Base-by-base conservation (phyloP, 2,329 filamentous ascomycete species). In the Paecilomyces niveus region DNA sequence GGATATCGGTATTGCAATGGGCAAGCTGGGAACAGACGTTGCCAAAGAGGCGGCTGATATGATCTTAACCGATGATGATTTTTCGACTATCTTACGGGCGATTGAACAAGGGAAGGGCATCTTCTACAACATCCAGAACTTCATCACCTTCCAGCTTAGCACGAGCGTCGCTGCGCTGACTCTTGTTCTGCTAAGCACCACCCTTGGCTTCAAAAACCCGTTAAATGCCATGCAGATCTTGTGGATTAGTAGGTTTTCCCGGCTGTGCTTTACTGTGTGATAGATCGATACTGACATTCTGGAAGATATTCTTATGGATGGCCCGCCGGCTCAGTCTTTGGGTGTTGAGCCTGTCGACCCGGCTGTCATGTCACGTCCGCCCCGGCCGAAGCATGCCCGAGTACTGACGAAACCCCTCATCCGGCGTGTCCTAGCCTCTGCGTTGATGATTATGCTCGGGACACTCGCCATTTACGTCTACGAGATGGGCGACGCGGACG, bases 51-150 rank as follows among this genome's bases (percentile, higher is more conserved):
- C 90, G 2, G 88, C 89, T 1, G 90, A 95, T 68, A 94, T 96
- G 81, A 89, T 95, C 35, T 78, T 96, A 49, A 92, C 89, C 0
- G 90, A 94, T 69, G 90, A 94, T 72, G 92, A 95, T 74, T 95
- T 95, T 69, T 89, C 90, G 10, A 91, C 88, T 4, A 99, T 99
- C 62, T 82, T 99, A 10, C 89, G 87, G 60, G 94, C 94, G 31
- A 99, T 99, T 62, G 94, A 99, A 74, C 94, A 99, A 78, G 95
- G 94, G 75, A 99, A 99, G 75, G 94, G 92, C 57, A 99, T 99
- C 66, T 99, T 99, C 77, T 96, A 94, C 83, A 99, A 99, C 74
- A 97, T 99, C 65, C 94, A 99, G 72, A 99, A 99, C 75, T 99
- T 99, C 77, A 83, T 99, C 63, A 97, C 94, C 0, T 99, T 99